Evolutionary conservation across 305 asterid species (phyloP).

Genomic region (Plantago coronopus): DNA sequence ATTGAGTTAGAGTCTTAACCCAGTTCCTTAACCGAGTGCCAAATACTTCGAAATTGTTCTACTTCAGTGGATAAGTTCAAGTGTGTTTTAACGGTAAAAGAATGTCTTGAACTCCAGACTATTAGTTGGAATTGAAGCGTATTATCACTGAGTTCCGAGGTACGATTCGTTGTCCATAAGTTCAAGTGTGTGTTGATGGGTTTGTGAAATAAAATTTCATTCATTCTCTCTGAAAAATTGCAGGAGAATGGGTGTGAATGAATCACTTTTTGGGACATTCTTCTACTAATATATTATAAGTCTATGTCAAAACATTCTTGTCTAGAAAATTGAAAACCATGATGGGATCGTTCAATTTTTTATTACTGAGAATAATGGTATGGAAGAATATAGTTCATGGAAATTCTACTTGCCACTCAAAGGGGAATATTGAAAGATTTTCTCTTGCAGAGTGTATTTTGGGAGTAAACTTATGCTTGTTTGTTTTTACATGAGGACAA

Average conservation of each 20-base stretch:
- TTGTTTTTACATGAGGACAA: too few species aligned
- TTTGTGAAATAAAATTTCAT: not conserved
- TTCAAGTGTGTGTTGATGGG: conserved; percentile 35
- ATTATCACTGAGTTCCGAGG: too few species aligned
- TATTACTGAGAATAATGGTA: not conserved
- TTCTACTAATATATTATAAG: not conserved
- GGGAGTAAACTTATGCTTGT: too few species aligned
- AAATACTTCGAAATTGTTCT: conserved; percentile 35
- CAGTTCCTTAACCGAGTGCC: too few species aligned
- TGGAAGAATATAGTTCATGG: conserved; percentile 4
- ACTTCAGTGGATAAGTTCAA: conserved; percentile 36
- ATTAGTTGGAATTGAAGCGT: too few species aligned
- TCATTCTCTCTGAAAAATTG: not conserved
- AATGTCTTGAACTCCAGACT: too few species aligned
- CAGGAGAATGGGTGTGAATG: conserved; percentile 4
- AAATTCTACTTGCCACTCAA: not conserved
- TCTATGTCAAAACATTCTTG: conserved; percentile 11
- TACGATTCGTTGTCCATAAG: too few species aligned
- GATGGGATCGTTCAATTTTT: not conserved
- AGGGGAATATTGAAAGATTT: not conserved
- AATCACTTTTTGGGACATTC: conserved; percentile 11
- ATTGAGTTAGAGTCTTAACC: too few species aligned
- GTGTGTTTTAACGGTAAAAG: too few species aligned
- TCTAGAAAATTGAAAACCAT: conserved; percentile 1
- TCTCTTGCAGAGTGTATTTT: too few species aligned